Percentiles rank a stretch among this genome's conserved stretches.
Conservation (phyloP, 148 eudicot species). For the Polygonum maritimum region DNA sequence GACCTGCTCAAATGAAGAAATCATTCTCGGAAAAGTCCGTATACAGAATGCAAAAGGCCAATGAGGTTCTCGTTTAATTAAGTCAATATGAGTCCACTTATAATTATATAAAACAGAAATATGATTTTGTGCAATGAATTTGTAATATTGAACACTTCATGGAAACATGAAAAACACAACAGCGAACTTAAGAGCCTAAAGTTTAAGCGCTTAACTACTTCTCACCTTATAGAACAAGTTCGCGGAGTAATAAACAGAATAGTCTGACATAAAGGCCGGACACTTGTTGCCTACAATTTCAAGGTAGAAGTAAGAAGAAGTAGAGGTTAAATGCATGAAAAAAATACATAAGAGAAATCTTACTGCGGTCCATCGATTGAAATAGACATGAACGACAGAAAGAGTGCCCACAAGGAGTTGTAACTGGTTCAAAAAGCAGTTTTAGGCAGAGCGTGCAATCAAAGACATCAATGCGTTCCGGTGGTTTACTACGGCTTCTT, state of each 20-base stretch:
- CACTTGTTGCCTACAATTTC: conserved; percentile 64
- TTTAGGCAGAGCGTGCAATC: conserved; percentile 94
- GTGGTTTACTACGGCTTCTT: conserved; percentile 37
- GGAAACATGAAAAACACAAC: too few relatives aligned
- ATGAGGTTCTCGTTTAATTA: neutral
- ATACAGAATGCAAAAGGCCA: neutral
- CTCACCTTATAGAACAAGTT: conserved; percentile 19
- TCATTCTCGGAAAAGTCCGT: neutral
- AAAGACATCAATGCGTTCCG: conserved; percentile 74
- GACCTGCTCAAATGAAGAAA: neutral
- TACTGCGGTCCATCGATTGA: conserved; percentile 94
- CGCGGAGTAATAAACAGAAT: conserved; percentile 74
- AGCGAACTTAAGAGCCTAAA: too few relatives aligned
- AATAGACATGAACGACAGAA: conserved; percentile 93
- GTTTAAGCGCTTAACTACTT: too few relatives aligned
- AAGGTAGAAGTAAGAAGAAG: conserved; percentile 9
- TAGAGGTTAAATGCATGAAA: neutral
- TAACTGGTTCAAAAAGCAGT: conserved; percentile 83
- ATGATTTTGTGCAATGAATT: neutral
- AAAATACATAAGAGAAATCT: conserved; percentile 16
- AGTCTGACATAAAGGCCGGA: conserved; percentile 67
- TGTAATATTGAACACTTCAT: too few relatives aligned
- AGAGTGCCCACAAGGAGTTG: conserved; percentile 98
- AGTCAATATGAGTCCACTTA: neutral
- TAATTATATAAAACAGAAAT: neutral